These are phyloP conservation scores for Kwoniella bestiolae DNA, from an alignment of 768 basidiomycete species.

Conservation along the genomic window DNA sequence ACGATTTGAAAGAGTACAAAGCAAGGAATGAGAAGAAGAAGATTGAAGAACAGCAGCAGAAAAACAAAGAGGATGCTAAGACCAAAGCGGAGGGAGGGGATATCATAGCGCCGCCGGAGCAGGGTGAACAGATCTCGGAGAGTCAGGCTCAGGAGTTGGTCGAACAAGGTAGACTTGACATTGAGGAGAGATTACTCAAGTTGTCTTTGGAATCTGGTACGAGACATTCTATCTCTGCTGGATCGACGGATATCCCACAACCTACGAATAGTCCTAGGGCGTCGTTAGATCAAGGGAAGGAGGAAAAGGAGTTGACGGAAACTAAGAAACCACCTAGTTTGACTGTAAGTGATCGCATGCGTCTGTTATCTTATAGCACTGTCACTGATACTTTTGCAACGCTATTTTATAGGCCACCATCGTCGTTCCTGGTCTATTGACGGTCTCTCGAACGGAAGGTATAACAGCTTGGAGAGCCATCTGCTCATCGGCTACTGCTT, in stretches of 20 bases:
- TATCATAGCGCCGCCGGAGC: slow-evolving; percentile 25
- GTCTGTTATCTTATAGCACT: not conserved
- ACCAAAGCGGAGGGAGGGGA: slow-evolving; percentile 50
- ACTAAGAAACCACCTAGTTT: slow-evolving; percentile 49
- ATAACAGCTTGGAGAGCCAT: slow-evolving; percentile 55
- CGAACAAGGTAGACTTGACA: slow-evolving; percentile 29
- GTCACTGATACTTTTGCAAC: not conserved
- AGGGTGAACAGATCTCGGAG: slow-evolving; percentile 16
- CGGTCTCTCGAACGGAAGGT: slow-evolving; percentile 57
- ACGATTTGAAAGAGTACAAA: slow-evolving; percentile 46
- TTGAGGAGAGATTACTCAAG: slow-evolving; percentile 40
- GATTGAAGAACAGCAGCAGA: slow-evolving; percentile 21
- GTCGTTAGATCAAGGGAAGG: slow-evolving; percentile 33
- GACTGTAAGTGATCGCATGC: slow-evolving; percentile 35
- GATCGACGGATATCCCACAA: not conserved
- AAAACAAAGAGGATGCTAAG: not conserved
- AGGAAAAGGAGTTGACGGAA: slow-evolving; percentile 37
- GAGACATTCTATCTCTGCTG: slow-evolving; percentile 3
- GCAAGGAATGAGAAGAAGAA: slow-evolving; percentile 26
- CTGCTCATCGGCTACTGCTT: slow-evolving; percentile 30
- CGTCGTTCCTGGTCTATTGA: slow-evolving; percentile 59
- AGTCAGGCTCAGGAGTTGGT: slow-evolving; percentile 25
- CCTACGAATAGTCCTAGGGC: slow-evolving; percentile 23
- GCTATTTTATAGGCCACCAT: slow-evolving; percentile 54
- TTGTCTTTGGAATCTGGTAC: slow-evolving; percentile 35